phyloP scores from a whole-genome alignment of 371 early-diverging fungal species.

The Gilbertella persicaria region DNA sequence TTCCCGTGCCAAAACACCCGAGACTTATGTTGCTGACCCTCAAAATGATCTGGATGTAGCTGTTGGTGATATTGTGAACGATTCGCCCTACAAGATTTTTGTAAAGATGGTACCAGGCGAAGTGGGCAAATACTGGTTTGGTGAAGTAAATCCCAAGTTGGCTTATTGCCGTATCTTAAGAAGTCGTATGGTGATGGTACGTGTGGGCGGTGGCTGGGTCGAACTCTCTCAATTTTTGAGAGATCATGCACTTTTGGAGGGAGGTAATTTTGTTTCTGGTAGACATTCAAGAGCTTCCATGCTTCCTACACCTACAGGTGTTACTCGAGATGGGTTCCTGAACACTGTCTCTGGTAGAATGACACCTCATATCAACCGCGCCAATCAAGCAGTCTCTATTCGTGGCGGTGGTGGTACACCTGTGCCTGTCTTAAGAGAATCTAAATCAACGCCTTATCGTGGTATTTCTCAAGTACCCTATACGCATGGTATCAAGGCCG shows the following conservation, averaged over 20 bases:
- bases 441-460: conserved; percentile 42
- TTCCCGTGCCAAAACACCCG: conserved; percentile 16
- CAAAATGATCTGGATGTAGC: conserved; percentile 72
- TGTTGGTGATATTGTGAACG: conserved; percentile 71
- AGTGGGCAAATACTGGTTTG: conserved; percentile 75
- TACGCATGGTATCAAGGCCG: conserved; percentile 49
- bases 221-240: conserved; percentile 63
- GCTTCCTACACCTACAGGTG: conserved; percentile 5
- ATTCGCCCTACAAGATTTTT: conserved; percentile 43
- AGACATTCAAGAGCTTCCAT: conserved; percentile 11
- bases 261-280: conserved; percentile 27
- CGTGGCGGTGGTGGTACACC: conserved; percentile 7
- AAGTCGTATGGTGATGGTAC: conserved; percentile 76
- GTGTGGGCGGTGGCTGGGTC: conserved; percentile 82
- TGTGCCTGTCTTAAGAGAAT: conserved; percentile 22
- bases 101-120: conserved; percentile 62
- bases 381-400: conserved; percentile 4
- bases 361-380: conserved; percentile 7
- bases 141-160: conserved; percentile 67
- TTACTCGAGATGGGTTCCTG: conserved; percentile 26
- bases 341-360: conserved; percentile 23
- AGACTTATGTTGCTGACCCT: conserved; percentile 68
- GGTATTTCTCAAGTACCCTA: conserved; percentile 31
- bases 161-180: conserved; percentile 74
- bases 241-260: conserved; percentile 47